Evolutionary conservation across 352 stramenopile species (phyloP), one percentile per base, ranked within the genome.

Genomic region (Pythium aphanidermatum): DNA sequence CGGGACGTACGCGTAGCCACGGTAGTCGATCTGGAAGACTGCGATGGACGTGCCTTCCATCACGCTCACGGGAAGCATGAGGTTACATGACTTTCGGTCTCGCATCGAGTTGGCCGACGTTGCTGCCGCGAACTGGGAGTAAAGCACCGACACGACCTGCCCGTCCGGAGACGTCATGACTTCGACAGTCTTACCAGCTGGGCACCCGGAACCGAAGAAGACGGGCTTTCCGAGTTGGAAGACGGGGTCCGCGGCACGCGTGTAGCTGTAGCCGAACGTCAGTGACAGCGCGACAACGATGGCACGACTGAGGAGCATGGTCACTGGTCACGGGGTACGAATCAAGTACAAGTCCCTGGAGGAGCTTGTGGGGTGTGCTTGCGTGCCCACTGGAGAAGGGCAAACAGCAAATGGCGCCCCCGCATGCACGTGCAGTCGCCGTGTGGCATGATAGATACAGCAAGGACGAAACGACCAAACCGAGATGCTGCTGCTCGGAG

Each of bases 1-100:
- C 1, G 62, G 62, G 0, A 71, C 62, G 46, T 59, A 71, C 20
- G 30, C 47, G 50, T 65, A 60, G 2, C 62, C 62, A 6, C 54
- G 58, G 47, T 71, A 71, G 50, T 68, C 62, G 5, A 59, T 42
- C 13, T 48, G 45, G 50, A 59, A 68, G 31, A 71, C 52, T 25
- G 53, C 62, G 28, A 71, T 59, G 6, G 62, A 55, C 35, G 68
- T 57, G 17, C 58, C 62, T 2, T 31, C 38, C 20, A 51, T 26
- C 32, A 58, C 26, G 6, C 42, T 42, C 4, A 71, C 42, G 2
- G 58, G 58, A 12, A 71, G 37, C 3, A 49, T 37, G 29, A 71
- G 49, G 43, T 65, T 62, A 24, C 62, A 68, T 9, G 49, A 43
- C 36, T 57, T 56, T 20, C 58, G 58, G 16, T 56, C 37, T 25